phyloP scores from a whole-genome alignment of 1,284 basidiomycete genomes.

The Neotropicomus parvogracilis region DNA sequence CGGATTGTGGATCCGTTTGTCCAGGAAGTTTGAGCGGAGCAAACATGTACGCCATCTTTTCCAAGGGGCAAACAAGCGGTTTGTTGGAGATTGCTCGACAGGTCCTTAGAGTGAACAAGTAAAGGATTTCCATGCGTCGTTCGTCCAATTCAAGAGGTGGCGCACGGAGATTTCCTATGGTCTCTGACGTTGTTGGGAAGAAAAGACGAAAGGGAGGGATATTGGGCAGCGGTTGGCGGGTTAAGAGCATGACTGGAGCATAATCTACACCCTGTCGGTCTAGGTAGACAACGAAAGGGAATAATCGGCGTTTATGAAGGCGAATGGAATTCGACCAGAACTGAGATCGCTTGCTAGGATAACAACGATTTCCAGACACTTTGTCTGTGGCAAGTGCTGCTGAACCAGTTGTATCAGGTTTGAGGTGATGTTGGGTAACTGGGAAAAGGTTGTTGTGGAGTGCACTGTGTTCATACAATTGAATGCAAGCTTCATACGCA shows the following conservation, averaged over 20 bases:
- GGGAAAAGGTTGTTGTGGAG: slow-evolving; percentile 54
- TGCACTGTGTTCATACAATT: slow-evolving; percentile 46
- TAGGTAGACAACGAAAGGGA: slow-evolving; percentile 53
- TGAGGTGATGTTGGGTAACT: slow-evolving; percentile 19
- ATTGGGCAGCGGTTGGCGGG: slow-evolving; percentile 58
- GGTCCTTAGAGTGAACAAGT: slow-evolving; percentile 60
- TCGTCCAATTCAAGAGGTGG: slow-evolving; percentile 49
- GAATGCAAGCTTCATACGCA: slow-evolving; percentile 52
- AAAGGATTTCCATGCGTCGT: slow-evolving; percentile 45
- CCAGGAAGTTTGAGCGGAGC: slow-evolving; percentile 48
- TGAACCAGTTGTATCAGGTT: slow-evolving; percentile 10
- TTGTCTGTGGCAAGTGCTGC: slow-evolving; percentile 26
- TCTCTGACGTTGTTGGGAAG: slow-evolving; percentile 44
- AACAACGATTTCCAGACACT: slow-evolving; percentile 45
- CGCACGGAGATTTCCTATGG: slow-evolving; percentile 43
- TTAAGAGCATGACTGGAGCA: slow-evolving; percentile 61
- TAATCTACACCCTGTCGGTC: slow-evolving; percentile 36
- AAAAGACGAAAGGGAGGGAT: slow-evolving; percentile 57
- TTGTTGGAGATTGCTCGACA: slow-evolving; percentile 66
- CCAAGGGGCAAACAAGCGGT: slow-evolving; percentile 48
- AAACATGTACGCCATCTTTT: slow-evolving; percentile 60
- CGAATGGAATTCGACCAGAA: slow-evolving; percentile 56
- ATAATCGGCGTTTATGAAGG: slow-evolving; percentile 38
- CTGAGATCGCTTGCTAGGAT: slow-evolving; percentile 52
- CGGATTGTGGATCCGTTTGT: slow-evolving; percentile 16